Evolutionary conservation across 768 basidiomycete species (phyloP).

Genomic region (Hericium erinaceus): DNA sequence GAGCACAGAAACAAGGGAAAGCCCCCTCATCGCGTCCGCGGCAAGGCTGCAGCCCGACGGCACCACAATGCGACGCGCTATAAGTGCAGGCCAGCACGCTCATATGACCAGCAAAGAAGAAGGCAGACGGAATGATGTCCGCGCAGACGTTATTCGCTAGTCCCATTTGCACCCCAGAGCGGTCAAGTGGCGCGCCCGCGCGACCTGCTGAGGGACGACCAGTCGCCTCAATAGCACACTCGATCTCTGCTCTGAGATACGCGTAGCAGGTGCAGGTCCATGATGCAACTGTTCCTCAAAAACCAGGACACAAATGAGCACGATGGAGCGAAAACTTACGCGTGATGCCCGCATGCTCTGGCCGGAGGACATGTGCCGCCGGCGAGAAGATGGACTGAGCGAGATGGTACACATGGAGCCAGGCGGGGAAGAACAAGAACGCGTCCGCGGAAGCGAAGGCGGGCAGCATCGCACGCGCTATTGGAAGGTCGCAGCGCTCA

Average conservation of each 20-base stretch:
- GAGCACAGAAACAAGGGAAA: background rate
- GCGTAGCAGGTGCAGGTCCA: no score
- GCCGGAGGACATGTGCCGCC: background rate
- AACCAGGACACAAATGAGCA: no score
- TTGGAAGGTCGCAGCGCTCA: background rate
- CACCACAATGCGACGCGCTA: background rate
- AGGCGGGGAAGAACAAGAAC: background rate
- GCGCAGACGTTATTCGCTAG: no score
- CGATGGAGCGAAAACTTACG: background rate
- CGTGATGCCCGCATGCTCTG: background rate
- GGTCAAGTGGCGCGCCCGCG: background rate
- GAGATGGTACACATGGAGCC: background rate
- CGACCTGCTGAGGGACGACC: no score
- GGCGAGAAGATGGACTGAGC: background rate
- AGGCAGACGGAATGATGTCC: no score
- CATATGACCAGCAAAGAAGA: background rate
- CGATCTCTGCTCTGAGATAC: no score
- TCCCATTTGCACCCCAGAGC: background rate
- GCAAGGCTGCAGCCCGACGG: background rate
- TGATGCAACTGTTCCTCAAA: no score
- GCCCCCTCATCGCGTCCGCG: background rate
- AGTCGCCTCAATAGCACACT: no score
- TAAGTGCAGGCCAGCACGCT: background rate
- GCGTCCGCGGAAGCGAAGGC: background rate
- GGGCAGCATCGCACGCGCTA: background rate